These are phyloP conservation scores for Colletotrichum falcatum DNA, from an alignment of 2,329 filamentous ascomycete genomes.

Conservation along the genomic window DNA sequence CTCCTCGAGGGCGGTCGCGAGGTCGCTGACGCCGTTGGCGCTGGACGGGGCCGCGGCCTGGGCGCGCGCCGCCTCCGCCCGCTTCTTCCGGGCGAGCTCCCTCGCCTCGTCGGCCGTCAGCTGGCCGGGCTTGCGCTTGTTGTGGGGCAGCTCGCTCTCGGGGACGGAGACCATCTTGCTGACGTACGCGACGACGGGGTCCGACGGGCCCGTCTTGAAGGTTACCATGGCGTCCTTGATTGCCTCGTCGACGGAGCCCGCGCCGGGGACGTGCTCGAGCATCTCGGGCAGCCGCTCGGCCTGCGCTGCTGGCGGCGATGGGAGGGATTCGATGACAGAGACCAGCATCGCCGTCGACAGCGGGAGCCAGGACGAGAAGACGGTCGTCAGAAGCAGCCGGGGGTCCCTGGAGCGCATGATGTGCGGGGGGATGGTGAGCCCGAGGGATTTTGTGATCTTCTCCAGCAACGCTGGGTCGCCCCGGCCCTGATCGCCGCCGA, in stretches of 20 bases:
- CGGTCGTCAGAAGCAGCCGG: conserved; percentile 82
- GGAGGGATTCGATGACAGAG: conserved; percentile 92
- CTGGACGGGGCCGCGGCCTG: conserved; percentile 68
- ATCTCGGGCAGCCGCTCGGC: conserved; percentile 82
- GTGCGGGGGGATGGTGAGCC: conserved; percentile 86
- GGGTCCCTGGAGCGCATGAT: conserved; percentile 86
- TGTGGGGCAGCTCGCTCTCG: conserved; percentile 90
- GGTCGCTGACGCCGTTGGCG: conserved; percentile 63
- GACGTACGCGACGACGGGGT: conserved; percentile 91
- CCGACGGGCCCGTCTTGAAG: conserved; percentile 77
- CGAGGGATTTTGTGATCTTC: conserved; percentile 94
- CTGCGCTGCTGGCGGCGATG: conserved; percentile 85
- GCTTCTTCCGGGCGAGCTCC: conserved; percentile 87
- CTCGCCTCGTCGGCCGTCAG: conserved; percentile 91
- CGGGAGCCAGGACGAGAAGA: conserved; percentile 92
- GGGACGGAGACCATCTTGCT: conserved; percentile 98
- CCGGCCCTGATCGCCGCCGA: conserved; percentile 82
- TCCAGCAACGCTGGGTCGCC: conserved; percentile 86
- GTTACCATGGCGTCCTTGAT: conserved; percentile 85
- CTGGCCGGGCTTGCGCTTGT: conserved; percentile 77
- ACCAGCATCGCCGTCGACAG: conserved; percentile 93
- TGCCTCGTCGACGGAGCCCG: conserved; percentile 73
- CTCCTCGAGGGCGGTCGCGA: conserved; percentile 71
- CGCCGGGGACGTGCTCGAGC: conserved; percentile 82
- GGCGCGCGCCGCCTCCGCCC: conserved; percentile 86